Base-by-base conservation (phyloP, 345 rosid genomes). In the Eucalyptus pauciflora region DNA sequence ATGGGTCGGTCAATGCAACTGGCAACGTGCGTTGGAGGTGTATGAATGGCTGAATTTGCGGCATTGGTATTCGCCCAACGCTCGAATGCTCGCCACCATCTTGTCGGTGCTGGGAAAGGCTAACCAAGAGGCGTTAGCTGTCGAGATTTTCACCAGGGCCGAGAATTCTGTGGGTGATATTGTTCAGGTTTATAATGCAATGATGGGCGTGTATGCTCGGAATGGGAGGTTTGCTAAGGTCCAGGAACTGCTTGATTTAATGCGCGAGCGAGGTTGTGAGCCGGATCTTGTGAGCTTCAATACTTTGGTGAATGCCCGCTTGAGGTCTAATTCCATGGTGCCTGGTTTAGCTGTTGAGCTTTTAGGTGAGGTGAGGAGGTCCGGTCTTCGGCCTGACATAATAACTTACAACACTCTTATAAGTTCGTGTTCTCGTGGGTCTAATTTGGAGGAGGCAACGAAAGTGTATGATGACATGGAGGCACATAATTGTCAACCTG, bases 281-380 rank as follows among this genome's bases (percentile, higher is more conserved):
- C 99, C 99, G 2, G 98, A 96, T 91, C 95, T 98, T 9, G 98
- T 98, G 87, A 96, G 98, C 93, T 98, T 98, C 94, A 98, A 98
- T 89, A 98, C 98, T 89, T 91, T 96, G 93, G 95, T 98, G 86
- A 96, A 98, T 88, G 98, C 99, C 87, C 94, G 98, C 51, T 91
- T 96, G 90, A 97, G 94, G 92, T 92, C 94, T 5, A 93, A 92
- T 88, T 91, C 94, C 14, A 89, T 96, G 94, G 91, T 88, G 71
- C 96, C 97, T 4, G 93, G 92, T 93, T 89, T 96, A 83, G 97
- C 95, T 3, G 87, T 91, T 87, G 95, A 96, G 89, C 93, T 98
- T 86, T 90, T 96, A 89, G 92, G 93, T 89, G 96, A 94, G 95
- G 97, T 96, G 87, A 95, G 98, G 91, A 92, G 90, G 56, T 94